These are phyloP conservation scores for Mortierella sp. DNA, from an alignment of 371 early-diverging fungal species.

Conservation along the genomic window DNA sequence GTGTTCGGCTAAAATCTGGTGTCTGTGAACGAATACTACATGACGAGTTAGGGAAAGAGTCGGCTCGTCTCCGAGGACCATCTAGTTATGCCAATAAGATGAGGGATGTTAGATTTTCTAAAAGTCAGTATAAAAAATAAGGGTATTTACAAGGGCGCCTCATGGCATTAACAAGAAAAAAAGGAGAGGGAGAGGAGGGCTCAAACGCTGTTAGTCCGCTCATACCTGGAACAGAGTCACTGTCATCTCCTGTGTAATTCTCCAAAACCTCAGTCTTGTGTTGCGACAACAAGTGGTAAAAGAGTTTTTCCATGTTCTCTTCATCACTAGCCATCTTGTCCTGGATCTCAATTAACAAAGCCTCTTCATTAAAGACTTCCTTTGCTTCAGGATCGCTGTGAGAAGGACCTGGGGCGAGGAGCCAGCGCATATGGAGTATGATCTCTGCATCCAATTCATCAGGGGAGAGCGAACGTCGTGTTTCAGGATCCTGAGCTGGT, in stretches of 20 bases:
- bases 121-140: too few relatives aligned
- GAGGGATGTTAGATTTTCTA: too few relatives aligned
- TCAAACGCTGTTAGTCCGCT: neutral
- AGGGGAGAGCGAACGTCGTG: slow-evolving; percentile 24
- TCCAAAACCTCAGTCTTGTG: slow-evolving; percentile 65
- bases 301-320: slow-evolving; percentile 65
- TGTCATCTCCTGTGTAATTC: slow-evolving; percentile 41
- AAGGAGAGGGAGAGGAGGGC: neutral
- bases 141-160: too few relatives aligned
- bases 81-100: slow-evolving; percentile 11
- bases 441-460: slow-evolving; percentile 59
- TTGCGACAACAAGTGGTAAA: slow-evolving; percentile 66
- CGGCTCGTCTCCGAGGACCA: slow-evolving; percentile 52
- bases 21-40: slow-evolving; percentile 41
- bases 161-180: neutral
- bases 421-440: slow-evolving; percentile 43
- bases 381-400: slow-evolving; percentile 46
- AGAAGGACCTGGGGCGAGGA: slow-evolving; percentile 54
- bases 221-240: slow-evolving; percentile 34
- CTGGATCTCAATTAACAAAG: slow-evolving; percentile 47
- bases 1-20: slow-evolving; percentile 38
- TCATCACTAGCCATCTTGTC: slow-evolving; percentile 50
- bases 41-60: slow-evolving; percentile 50
- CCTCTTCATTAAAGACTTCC: slow-evolving; percentile 57
- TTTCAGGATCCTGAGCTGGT: slow-evolving; percentile 41